Evolutionary conservation across 805 yeast genomes (phyloP), one percentile per base, ranked within the genome.

Genomic region (Yamadazyma akitaensis): DNA sequence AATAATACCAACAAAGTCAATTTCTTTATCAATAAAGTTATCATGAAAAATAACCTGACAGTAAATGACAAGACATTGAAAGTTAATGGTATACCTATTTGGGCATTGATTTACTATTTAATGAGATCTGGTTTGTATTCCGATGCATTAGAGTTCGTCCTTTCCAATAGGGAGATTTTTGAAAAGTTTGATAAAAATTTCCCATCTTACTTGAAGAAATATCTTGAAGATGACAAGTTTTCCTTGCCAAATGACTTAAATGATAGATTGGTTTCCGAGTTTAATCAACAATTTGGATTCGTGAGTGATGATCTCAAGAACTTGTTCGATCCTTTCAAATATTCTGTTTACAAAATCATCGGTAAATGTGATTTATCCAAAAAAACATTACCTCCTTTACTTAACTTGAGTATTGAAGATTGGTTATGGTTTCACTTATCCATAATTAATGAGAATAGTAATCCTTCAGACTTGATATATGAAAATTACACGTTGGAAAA

Each of bases 381-480:
- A 64, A 81, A 82, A 64, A 70, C 79, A 51, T 68, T 91, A 56
- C 81, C 95, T 32, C 63, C 82, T n/a, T 71, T 79, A 33, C 79
- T 92, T 26, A 78, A 85, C 33, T 67, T 82, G 32, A 87, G 95
- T 48, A 80, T 91, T 40, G 98, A 92, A 64, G 98, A 92, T 67
- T 92, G 98, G 98, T 64, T 92, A 42, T 92, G 99, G 99, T 80
- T 87, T 61, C 97, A 94, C 65, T 75, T 94, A 47, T 76, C 82
- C 65, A 80, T 87, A 13, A 79, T 82, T 46, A 92, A 88, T 57
- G 53, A 54, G 44, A 42, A 49, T 14, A 53, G 45, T n/a, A 61
- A 84, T 14, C 78, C 81, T 48, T 73, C 70, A 25, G 79, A 73
- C 42, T 79, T 85, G 31, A 68, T 82, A 10, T 81, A 79, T 59